Evolutionary conservation across 2,329 filamentous ascomycete genomes (phyloP).

Genomic region (Plenodomus tracheiphilus): DNA sequence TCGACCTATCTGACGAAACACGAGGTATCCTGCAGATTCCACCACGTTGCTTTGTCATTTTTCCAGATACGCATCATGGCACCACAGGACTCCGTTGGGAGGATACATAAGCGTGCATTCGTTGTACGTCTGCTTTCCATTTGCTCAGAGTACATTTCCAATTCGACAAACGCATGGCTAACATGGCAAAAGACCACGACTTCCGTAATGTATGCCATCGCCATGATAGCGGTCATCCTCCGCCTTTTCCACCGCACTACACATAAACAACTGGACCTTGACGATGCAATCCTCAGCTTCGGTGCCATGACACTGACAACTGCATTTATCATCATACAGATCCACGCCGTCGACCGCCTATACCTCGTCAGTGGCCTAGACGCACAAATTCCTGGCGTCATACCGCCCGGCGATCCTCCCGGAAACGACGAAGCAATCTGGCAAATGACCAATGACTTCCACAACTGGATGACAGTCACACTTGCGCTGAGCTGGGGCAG

Average conservation of each 20-base stretch:
- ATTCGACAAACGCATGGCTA: not conserved
- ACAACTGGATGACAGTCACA: constrained; percentile 1
- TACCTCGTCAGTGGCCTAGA: not conserved
- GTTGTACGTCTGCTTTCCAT: not conserved
- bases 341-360: not conserved
- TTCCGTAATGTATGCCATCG: not conserved
- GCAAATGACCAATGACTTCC: constrained; percentile 2
- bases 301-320: not conserved
- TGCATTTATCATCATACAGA: not conserved
- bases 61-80: not conserved
- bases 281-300: not conserved
- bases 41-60: too few species aligned
- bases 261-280: not conserved
- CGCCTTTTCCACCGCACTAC: not conserved
- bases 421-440: too few species aligned
- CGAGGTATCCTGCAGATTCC: too few species aligned
- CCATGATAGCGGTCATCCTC: not conserved
- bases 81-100: not conserved
- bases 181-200: not conserved
- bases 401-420: not conserved
- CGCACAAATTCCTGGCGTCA: not conserved
- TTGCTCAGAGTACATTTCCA: too few species aligned
- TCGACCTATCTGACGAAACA: too few species aligned
- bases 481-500: not conserved
- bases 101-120: not conserved